phyloP scores from a whole-genome alignment of 805 yeast genomes.

The Candida glaebosa region DNA sequence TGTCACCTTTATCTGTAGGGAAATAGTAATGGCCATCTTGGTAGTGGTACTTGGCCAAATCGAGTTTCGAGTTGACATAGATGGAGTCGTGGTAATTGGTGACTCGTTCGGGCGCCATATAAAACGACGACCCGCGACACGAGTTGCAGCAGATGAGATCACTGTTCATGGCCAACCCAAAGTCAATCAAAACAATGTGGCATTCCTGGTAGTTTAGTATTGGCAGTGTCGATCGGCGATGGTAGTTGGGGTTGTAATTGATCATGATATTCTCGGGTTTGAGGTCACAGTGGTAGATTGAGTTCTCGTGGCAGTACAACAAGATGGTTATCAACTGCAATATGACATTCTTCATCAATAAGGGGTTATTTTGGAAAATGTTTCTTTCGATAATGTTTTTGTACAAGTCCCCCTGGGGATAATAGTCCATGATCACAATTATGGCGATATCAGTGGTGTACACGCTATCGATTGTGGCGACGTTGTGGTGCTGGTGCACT shows the following conservation, averaged over 20 bases:
- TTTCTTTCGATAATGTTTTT: constrained; percentile 75
- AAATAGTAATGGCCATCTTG: constrained; percentile 32
- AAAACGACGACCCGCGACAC: constrained; percentile 84
- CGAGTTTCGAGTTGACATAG: constrained; percentile 23
- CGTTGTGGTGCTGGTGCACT: constrained; percentile 76
- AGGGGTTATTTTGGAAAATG: constrained; percentile 41
- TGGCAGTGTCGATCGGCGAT: constrained; percentile 12
- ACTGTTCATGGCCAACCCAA: constrained; percentile 77
- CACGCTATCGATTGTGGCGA: constrained; percentile 72
- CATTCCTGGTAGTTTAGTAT: constrained; percentile 44
- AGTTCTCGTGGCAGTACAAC: constrained; percentile 28
- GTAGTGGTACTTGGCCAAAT: constrained; percentile 25
- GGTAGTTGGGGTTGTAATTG: constrained; percentile 24
- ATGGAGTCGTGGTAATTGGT: constrained; percentile 38
- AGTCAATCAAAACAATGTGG: constrained; percentile 70
- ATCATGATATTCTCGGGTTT: constrained; percentile 43
- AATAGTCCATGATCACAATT: constrained; percentile 83
- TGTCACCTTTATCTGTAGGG: constrained; percentile 76
- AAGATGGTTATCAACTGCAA: constrained; percentile 37
- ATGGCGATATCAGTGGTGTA: constrained; percentile 54
- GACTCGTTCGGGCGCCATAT: constrained; percentile 91
- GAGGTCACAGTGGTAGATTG: constrained; percentile 40
- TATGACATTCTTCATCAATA: constrained; percentile 41
- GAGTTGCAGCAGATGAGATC: constrained; percentile 59
- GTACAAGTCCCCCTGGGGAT: constrained; percentile 81